These are phyloP conservation scores for Rossbeevera mucosa DNA, from an alignment of 768 basidiomycete species.

Conservation along the genomic window DNA sequence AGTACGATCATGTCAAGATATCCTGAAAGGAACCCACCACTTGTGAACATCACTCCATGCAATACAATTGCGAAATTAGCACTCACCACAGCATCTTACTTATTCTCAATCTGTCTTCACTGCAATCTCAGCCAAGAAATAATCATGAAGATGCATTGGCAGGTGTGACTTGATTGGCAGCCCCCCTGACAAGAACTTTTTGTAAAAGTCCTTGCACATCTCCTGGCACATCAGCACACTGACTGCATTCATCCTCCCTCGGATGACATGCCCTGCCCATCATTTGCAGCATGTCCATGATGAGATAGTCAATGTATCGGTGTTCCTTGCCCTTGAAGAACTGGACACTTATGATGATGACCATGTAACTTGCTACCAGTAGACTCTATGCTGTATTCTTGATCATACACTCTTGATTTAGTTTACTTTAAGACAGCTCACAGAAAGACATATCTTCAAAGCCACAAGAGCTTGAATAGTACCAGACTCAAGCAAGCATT, in stretches of 20 bases:
- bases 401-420: no score
- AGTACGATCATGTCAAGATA: no score
- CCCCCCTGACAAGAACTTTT: no score
- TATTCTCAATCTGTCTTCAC: no score
- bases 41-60: no score
- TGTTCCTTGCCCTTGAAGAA: slow-evolving; percentile 97
- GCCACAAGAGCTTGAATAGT: slow-evolving; percentile 94
- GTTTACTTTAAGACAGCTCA: not conserved
- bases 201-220: slow-evolving; percentile 96
- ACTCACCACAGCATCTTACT: no score
- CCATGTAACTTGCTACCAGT: slow-evolving; percentile 88
- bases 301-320: slow-evolving; percentile 95
- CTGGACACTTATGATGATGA: no score
- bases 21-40: no score
- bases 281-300: slow-evolving; percentile 98
- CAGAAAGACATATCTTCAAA: slow-evolving; percentile 59
- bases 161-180: slow-evolving; percentile 95
- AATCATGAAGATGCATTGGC: slow-evolving; percentile 76
- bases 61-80: no score
- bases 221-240: slow-evolving; percentile 90
- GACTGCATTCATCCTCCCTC: no score
- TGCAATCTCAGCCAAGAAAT: no score
- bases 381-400: slow-evolving; percentile 96
- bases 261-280: no score
- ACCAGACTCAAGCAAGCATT: slow-evolving; percentile 89